Evolutionary conservation across 192 early-diverging fungal species (phyloP), one percentile per base, ranked within the genome.

Genomic region (Backusella liffmaniae): DNA sequence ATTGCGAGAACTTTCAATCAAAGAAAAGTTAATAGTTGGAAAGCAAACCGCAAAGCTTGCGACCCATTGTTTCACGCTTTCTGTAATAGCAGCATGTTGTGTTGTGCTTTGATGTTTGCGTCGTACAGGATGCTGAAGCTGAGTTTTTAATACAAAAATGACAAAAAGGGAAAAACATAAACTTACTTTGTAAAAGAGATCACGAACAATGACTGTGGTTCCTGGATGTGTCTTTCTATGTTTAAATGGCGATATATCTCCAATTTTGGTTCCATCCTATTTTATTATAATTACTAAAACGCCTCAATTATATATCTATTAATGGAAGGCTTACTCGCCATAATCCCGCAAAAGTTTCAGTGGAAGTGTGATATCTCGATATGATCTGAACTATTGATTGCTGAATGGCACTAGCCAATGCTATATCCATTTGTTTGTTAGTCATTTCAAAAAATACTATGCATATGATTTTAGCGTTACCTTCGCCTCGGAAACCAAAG

Each of bases 401-500:
- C n/a, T 87, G 79, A 26, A 75, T 79, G 3, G 90, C 78, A 37
- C 82, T 85, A 10, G 85, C 77, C 2, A 91, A 62, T 5, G 88
- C 89, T 89, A 56, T 88, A 56, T 15, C 0, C 1, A 56, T 35
- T 15, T 70, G 18, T 36, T 39, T 53, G 37, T 29, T 42, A 46
- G 35, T 10, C 23, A 73, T 42, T 68, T 41, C 32, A 53, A 35
- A 49, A 41, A 32, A 37, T 21, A 74, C n/a, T 23, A 12, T 44
- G 18, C 21, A 46, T 37, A 72, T 18, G 5, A 66, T 26, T 36
- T 39, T 39, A 10, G 42, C 29, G 34, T 75, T 32, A 91, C 91
- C 91, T 88, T 93, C 91, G n/a, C 92, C 92, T 6, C 92, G 84
- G 53, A 91, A 93, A 7, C 92, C 92, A 83, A 87, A 91, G 7